Percentiles rank a stretch among this genome's conserved stretches.
These are phyloP conservation scores for Colletotrichum tropicale DNA, from an alignment of 2,329 filamentous ascomycete species.

Conservation along the genomic window DNA sequence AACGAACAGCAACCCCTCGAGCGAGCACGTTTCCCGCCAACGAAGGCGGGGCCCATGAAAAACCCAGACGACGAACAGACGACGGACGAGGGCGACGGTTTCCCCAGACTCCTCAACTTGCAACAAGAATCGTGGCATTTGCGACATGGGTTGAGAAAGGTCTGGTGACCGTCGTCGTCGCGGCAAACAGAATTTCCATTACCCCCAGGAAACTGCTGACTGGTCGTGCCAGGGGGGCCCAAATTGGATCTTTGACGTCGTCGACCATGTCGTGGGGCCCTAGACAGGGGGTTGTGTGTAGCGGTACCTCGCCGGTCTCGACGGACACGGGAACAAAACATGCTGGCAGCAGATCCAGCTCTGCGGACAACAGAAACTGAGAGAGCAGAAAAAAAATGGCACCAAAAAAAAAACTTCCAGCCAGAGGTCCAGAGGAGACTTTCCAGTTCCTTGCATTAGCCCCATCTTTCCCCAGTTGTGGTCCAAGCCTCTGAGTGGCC, in stretches of 20 bases:
- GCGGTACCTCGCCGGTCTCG: neutral
- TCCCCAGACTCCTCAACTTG: neutral
- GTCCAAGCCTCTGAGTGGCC: neutral
- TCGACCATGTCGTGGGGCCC: neutral
- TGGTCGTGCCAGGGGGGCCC: neutral
- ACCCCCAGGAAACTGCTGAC: conserved; percentile 19
- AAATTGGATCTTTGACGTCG: conserved; percentile 9
- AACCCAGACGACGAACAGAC: neutral
- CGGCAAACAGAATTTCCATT: conserved; percentile 15
- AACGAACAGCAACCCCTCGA: neutral
- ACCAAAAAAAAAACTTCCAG: neutral
- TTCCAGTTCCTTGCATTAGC: conserved; percentile 20
- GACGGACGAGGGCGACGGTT: neutral
- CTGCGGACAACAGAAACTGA: neutral
- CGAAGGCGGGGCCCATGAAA: neutral
- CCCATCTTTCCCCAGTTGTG: conserved; percentile 8
- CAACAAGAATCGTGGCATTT: conserved; percentile 7
- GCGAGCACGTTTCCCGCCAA: neutral
- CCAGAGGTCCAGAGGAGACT: neutral
- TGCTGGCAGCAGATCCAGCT: conserved; percentile 2
- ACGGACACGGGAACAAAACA: neutral
- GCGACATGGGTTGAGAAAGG: neutral
- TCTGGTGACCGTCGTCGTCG: conserved; percentile 12
- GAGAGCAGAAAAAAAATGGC: neutral
- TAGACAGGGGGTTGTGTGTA: neutral